Conservation (phyloP, 257 asterid genomes). For the Petunia axillaris region DNA sequence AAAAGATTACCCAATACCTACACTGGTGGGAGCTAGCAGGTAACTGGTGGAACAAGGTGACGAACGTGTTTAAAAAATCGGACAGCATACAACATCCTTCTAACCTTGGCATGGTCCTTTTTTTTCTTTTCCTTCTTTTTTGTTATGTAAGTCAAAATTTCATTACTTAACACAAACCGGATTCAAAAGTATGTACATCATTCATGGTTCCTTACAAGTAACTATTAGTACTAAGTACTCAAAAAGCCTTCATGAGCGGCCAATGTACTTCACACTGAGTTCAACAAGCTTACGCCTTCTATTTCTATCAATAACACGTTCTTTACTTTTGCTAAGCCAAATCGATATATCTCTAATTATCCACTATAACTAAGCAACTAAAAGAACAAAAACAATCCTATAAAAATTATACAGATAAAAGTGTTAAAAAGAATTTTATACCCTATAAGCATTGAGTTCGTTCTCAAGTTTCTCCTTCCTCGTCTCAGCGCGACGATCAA, state of each 20-base stretch:
- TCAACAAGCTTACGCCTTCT: neutral
- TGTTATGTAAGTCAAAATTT: neutral
- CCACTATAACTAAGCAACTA: constrained; percentile 4
- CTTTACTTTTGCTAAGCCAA: neutral
- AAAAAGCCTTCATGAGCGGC: neutral
- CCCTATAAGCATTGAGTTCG: constrained; percentile 91
- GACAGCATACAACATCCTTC: neutral
- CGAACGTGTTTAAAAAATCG: no score
- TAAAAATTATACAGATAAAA: neutral
- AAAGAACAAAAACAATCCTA: neutral
- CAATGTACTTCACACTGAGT: neutral
- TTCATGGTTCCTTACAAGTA: neutral
- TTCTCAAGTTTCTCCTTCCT: constrained; percentile 90
- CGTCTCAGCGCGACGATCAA: constrained; percentile 77
- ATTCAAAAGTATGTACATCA: neutral
- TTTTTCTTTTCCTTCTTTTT: neutral
- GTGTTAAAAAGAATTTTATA: constrained; percentile 28
- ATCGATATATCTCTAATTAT: neutral
- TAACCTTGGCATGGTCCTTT: neutral
- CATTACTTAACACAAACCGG: neutral
- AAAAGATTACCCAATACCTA: no score
- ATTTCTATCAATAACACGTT: neutral
- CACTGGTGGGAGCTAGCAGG: no score
- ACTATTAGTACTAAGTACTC: neutral
- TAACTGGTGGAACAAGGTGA: no score